Evolutionary conservation across 176 grass and related monocot genomes (phyloP).

Genomic region (Olyra latifolia): DNA sequence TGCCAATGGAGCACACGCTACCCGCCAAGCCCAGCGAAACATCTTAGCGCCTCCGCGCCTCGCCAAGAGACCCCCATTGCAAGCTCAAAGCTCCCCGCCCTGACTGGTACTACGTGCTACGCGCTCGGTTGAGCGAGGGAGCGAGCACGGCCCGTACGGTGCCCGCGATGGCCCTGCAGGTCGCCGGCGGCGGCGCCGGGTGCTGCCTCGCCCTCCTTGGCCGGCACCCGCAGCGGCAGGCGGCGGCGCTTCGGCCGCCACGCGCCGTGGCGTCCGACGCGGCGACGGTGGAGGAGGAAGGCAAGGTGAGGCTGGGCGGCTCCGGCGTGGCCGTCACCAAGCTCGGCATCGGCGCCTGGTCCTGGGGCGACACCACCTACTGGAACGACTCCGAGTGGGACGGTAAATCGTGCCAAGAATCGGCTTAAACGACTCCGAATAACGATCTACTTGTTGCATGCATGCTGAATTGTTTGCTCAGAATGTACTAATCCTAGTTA

Average conservation of each 20-base stretch:
- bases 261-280: slow-evolving; percentile 12
- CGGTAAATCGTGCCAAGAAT: slow-evolving; percentile 32
- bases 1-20: no score
- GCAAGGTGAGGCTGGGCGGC: slow-evolving; percentile 69
- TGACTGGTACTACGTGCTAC: no score
- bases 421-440: no score
- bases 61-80: no score
- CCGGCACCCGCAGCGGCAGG: background rate
- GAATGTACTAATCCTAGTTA: no score
- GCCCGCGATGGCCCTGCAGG: slow-evolving; percentile 1
- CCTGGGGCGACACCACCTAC: slow-evolving; percentile 90
- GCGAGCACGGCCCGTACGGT: background rate
- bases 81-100: background rate
- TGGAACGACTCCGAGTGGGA: slow-evolving; percentile 94
- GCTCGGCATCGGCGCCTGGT: slow-evolving; percentile 86
- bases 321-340: slow-evolving; percentile 70
- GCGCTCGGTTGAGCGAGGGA: background rate
- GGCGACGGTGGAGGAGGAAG: slow-evolving; percentile 37
- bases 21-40: no score
- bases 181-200: background rate
- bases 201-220: background rate
- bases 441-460: no score
- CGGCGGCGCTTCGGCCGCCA: background rate
- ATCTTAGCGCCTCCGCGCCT: no score
- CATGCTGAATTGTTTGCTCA: no score